Evolutionary conservation across 148 eudicot genomes (phyloP), one percentile per base, ranked within the genome.

Genomic region (Amaranthus cruentus): DNA sequence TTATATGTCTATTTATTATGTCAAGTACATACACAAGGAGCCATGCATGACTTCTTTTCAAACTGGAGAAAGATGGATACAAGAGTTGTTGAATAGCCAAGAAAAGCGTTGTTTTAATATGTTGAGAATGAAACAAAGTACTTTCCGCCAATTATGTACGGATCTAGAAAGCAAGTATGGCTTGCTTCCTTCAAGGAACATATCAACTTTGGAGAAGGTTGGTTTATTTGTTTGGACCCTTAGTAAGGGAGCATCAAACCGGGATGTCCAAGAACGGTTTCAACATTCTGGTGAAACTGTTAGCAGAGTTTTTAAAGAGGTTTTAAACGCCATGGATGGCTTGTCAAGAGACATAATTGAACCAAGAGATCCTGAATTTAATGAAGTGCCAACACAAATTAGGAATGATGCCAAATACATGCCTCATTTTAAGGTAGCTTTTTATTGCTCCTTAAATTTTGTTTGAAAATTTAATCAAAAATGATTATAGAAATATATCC

Each of bases 11-110:
- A 5, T 59, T 59, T 59, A 59, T 6, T 59, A 59, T 21, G n/a
- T 59, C 7, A 59, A 59, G 6, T 55, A 69, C 50, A 43, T 54
- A 55, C 62, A 55, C n/a, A 70, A 70, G 50, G 28, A 70, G 50
- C 61, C 62, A 70, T 70, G 73, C 4, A 42, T 70, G 38, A 70
- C 73, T 55, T 70, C 73, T 42, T 44, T 55, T 43, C 9, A 6
- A 9, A 70, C 21, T 0, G 62, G 73, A 5, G 42, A 55, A 55
- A 70, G 10, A 44, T 70, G 73, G 62, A 70, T 70, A 10, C 44
- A 55, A 42, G 73, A 70, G 43, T 5, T 70, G 14, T 55, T 70
- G 44, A 54, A 55, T 70, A 51, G 51, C 10, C 43, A 70, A 55
- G 50, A 43, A 42, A 70, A 3, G 5, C 12, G 73, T 43, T 70